These are phyloP conservation scores for Nakazawaea molendinolei DNA, from an alignment of 805 yeast species.

Conservation along the genomic window DNA sequence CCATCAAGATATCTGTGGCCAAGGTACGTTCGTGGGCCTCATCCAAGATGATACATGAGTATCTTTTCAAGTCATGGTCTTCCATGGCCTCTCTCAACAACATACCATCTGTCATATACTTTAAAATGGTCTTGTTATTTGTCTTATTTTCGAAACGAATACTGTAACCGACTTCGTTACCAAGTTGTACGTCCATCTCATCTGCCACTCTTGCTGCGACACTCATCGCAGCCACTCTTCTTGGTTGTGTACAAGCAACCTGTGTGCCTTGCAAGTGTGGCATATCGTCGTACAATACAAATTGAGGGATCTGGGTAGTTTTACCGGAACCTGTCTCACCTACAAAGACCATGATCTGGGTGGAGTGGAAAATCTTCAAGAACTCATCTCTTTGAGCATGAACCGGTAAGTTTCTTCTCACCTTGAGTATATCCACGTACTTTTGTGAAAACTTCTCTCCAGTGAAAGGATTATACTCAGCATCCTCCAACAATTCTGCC, in stretches of 20 bases:
- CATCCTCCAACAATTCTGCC: conserved; percentile 54
- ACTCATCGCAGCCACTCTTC: conserved; percentile 98
- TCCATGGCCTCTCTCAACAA: conserved; percentile 95
- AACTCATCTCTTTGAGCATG: conserved; percentile 91
- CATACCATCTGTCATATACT: conserved; percentile 99
- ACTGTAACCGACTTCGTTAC: conserved; percentile 92
- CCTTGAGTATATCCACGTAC: conserved; percentile 72
- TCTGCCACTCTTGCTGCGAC: conserved; percentile 97
- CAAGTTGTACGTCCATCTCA: conserved; percentile 90
- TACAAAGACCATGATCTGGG: conserved; percentile 95
- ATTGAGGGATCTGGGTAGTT: conserved; percentile 97
- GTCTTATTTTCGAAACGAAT: conserved; percentile 93
- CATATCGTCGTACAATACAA: conserved; percentile 86
- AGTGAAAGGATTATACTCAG: conserved; percentile 70
- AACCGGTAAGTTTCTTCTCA: conserved; percentile 85
- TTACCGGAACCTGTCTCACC: conserved; percentile 99
- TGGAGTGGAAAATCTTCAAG: conserved; percentile 70
- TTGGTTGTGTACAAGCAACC: conserved; percentile 94
- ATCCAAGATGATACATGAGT: conserved; percentile 88
- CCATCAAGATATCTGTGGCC: conserved; percentile 96
- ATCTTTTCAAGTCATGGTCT: conserved; percentile 73
- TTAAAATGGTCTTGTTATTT: conserved; percentile 69
- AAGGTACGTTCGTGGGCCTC: conserved; percentile 98
- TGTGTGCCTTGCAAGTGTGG: conserved; percentile 79
- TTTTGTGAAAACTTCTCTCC: conserved; percentile 54